A percentile compares a stretch with the other conserved stretches of the same genome.
These are phyloP conservation scores for Cenchrus fungigraminus DNA, from an alignment of 176 grass and related monocot species.

Conservation along the genomic window DNA sequence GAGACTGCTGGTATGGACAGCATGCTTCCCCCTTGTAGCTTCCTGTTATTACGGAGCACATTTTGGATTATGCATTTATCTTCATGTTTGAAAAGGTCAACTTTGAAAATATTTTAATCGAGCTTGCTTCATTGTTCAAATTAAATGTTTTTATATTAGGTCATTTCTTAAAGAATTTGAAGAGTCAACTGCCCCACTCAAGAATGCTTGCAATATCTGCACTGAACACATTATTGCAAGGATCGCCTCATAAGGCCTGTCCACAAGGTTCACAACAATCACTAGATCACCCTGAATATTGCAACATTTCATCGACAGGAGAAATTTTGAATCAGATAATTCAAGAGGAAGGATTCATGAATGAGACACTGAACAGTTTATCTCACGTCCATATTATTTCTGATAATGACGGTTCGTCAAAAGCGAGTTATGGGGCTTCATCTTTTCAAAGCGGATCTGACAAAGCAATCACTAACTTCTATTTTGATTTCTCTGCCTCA, in stretches of 20 bases:
- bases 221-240: constrained; percentile 86
- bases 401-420: constrained; percentile 79
- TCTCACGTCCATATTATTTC: constrained; percentile 89
- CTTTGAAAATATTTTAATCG: constrained; percentile 9
- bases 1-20: constrained; percentile 75
- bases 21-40: constrained; percentile 18
- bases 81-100: constrained; percentile 27
- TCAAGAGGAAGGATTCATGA: constrained; percentile 75
- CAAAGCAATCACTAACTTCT: constrained; percentile 88
- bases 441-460: constrained; percentile 85
- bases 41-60: constrained; percentile 1
- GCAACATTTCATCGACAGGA: constrained; percentile 43
- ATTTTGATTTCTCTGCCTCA: constrained; percentile 91
- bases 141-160: constrained; percentile 56
- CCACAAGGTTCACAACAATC: constrained; percentile 41
- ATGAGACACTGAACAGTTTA: constrained; percentile 73
- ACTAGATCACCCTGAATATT: constrained; percentile 43
- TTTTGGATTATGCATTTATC: constrained; percentile 1
- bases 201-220: constrained; percentile 98
- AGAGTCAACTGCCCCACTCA: constrained; percentile 95
- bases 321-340: constrained; percentile 78
- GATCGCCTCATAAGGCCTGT: constrained; percentile 55
- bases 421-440: constrained; percentile 68
- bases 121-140: constrained; percentile 18
- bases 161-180: constrained; percentile 93